phyloP scores from a whole-genome alignment of 805 yeast species.

The Gaillardinia entomophila region DNA sequence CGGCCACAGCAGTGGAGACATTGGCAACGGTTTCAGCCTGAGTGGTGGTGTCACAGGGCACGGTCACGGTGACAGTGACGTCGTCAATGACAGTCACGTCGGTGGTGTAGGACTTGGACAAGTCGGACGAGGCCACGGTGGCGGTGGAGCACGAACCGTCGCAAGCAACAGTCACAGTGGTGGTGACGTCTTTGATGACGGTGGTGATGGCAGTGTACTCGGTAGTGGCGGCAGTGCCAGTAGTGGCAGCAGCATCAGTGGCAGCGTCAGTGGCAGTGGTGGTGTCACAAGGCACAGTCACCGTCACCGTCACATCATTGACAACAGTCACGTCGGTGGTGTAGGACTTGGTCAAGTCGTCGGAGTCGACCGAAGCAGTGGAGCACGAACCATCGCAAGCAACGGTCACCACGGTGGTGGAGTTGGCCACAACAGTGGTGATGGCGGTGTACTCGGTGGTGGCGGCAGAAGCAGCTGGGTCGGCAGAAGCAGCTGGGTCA shows the following conservation, averaged over 20 bases:
- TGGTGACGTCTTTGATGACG: background rate
- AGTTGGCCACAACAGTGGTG: background rate
- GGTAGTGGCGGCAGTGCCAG: background rate
- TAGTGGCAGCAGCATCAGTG: too few species aligned
- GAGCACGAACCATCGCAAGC: background rate
- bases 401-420: background rate
- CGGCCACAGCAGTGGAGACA: too few species aligned
- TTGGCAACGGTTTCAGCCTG: background rate
- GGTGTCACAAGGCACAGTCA: background rate
- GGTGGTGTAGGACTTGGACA: background rate
- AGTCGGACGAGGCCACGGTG: background rate
- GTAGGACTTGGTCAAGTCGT: background rate
- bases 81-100: background rate
- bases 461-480: background rate
- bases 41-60: background rate
- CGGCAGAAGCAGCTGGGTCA: background rate
- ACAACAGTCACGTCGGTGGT: background rate
- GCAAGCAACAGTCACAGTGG: background rate
- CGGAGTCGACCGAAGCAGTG: background rate
- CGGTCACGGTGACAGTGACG: background rate
- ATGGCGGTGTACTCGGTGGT: background rate
- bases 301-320: background rate
- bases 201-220: background rate
- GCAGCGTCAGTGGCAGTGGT: background rate
- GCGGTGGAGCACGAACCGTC: background rate